Conservation (phyloP, 1,284 basidiomycete genomes). For the Xerocomus nothofagi region DNA sequence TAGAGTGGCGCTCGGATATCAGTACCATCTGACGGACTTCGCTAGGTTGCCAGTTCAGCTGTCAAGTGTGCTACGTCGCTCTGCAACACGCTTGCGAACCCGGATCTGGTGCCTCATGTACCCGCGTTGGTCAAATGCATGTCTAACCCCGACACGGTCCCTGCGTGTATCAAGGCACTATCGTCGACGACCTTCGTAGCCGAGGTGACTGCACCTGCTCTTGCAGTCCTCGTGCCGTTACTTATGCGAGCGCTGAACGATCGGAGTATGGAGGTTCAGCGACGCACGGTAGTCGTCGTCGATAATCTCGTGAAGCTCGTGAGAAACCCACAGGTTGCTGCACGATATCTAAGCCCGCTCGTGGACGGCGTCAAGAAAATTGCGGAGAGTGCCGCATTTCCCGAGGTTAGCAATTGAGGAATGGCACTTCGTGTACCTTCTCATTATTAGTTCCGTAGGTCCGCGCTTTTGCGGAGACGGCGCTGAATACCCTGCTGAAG, state of each 20-base stretch:
- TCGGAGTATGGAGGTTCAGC: slow-evolving; percentile 93
- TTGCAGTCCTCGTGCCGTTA: slow-evolving; percentile 95
- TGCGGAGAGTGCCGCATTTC: slow-evolving; percentile 90
- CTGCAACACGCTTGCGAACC: slow-evolving; percentile 91
- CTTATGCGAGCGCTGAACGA: slow-evolving; percentile 93
- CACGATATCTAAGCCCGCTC: slow-evolving; percentile 84
- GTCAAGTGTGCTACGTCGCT: slow-evolving; percentile 92
- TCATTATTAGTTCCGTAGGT: slow-evolving; percentile 49
- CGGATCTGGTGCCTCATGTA: slow-evolving; percentile 91
- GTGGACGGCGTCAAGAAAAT: slow-evolving; percentile 93
- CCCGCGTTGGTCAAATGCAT: slow-evolving; percentile 93
- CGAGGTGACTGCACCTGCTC: slow-evolving; percentile 93
- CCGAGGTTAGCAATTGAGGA: slow-evolving; percentile 61
- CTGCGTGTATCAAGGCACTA: slow-evolving; percentile 93
- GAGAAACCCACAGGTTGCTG: slow-evolving; percentile 88
- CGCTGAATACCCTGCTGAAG: slow-evolving; percentile 73
- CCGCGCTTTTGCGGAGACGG: slow-evolving; percentile 85
- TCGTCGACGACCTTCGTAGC: slow-evolving; percentile 96
- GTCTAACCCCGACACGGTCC: slow-evolving; percentile 85
- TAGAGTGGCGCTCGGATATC: slow-evolving; percentile 18
- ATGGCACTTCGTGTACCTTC: slow-evolving; percentile 15
- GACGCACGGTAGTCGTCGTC: slow-evolving; percentile 87
- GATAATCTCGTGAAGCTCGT: slow-evolving; percentile 99
- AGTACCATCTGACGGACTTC: slow-evolving; percentile 7
- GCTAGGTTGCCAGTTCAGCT: slow-evolving; percentile 86